A percentile compares a stretch with the other conserved stretches of the same genome.
Conservation (phyloP, 2,329 filamentous ascomycete genomes). For the Fusarium tanahbumbuense region DNA sequence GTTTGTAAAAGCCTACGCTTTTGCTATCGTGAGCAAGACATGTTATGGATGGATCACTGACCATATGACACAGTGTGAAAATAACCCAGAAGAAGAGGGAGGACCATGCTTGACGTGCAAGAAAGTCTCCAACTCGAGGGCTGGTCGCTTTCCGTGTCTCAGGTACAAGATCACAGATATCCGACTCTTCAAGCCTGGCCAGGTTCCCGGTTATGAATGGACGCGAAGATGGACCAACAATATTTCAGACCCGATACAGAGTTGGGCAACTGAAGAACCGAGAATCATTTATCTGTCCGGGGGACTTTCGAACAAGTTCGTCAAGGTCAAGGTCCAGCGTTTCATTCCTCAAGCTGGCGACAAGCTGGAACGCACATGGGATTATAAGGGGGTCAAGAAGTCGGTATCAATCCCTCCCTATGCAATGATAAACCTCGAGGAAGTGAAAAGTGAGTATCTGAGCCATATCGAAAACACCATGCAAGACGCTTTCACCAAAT, state of each 20-base stretch:
- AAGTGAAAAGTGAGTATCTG: slow-evolving; percentile 61
- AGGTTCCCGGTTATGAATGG: slow-evolving; percentile 70
- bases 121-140: slow-evolving; percentile 62
- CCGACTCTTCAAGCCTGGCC: slow-evolving; percentile 67
- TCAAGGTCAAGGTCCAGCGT: slow-evolving; percentile 63
- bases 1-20: not conserved
- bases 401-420: slow-evolving; percentile 66
- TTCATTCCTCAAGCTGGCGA: slow-evolving; percentile 68
- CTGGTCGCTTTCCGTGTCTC: slow-evolving; percentile 67
- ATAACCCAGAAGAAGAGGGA: slow-evolving; percentile 59
- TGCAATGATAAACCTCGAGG: slow-evolving; percentile 66
- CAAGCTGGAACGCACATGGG: slow-evolving; percentile 66
- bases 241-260: slow-evolving; percentile 65
- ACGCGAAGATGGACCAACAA: slow-evolving; percentile 68
- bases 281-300: slow-evolving; percentile 64
- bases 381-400: slow-evolving; percentile 57
- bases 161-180: slow-evolving; percentile 71
- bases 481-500: slow-evolving; percentile 59
- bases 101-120: slow-evolving; percentile 66
- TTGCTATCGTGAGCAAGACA: not conserved
- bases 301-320: slow-evolving; percentile 61
- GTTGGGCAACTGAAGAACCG: slow-evolving; percentile 65
- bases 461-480: slow-evolving; percentile 63
- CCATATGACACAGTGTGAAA: slow-evolving; percentile 60
- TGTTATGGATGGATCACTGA: slow-evolving; percentile 6